phyloP scores from a whole-genome alignment of 2,329 filamentous ascomycete genomes.

The Esteya vermicola region DNA sequence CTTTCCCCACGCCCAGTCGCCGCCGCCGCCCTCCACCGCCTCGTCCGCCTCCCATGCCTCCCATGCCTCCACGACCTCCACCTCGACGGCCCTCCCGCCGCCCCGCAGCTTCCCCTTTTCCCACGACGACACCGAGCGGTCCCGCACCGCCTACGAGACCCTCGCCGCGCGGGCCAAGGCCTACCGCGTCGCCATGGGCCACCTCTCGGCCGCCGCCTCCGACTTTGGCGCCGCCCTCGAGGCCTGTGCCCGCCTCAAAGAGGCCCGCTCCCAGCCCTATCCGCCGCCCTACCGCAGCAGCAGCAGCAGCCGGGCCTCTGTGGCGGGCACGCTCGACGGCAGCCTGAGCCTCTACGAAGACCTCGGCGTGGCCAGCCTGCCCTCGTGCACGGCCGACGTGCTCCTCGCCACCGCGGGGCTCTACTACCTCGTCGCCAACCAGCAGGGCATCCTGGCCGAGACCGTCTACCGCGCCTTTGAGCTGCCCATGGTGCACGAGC shows the following conservation, averaged over 20 bases:
- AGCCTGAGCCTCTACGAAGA: conserved; percentile 12
- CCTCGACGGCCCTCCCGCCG: conserved; percentile 35
- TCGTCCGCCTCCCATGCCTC: conserved; percentile 36
- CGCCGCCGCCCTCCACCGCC: neutral
- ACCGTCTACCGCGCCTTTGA: conserved; percentile 56
- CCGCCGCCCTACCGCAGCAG: conserved; percentile 15
- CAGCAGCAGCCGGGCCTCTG: neutral
- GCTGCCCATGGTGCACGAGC: conserved; percentile 53
- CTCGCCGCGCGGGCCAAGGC: conserved; percentile 47
- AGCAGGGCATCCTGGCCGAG: conserved; percentile 55
- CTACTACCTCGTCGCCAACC: conserved; percentile 54
- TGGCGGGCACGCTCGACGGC: conserved; percentile 11
- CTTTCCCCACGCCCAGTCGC: neutral
- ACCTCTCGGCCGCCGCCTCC: conserved; percentile 46
- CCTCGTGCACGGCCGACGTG: conserved; percentile 46
- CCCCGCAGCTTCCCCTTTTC: conserved; percentile 41
- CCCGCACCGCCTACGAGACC: conserved; percentile 47
- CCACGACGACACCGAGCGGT: conserved; percentile 47
- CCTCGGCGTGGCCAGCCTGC: conserved; percentile 16
- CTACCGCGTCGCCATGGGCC: conserved; percentile 47
- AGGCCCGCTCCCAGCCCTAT: conserved; percentile 46
- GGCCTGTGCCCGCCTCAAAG: conserved; percentile 53
- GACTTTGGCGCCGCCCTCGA: conserved; percentile 51
- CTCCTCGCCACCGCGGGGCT: conserved; percentile 49
- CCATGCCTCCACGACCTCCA: conserved; percentile 38